phyloP scores from a whole-genome alignment of 139 green algal species.

The Spirogloea muscicola region DNA sequence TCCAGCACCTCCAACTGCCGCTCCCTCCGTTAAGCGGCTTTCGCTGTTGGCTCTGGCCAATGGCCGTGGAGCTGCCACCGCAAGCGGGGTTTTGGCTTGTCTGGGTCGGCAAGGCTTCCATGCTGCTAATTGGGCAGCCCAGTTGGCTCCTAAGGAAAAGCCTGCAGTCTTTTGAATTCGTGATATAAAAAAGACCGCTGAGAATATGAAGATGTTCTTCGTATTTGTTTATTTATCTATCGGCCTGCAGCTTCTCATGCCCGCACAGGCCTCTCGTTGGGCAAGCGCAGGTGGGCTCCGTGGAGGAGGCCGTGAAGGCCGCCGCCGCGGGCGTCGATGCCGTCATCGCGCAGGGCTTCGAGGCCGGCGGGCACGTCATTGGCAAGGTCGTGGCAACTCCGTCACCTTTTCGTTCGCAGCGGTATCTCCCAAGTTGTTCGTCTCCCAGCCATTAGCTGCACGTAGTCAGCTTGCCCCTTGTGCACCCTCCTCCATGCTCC shows the following conservation, averaged over 20 bases:
- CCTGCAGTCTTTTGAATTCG: no score
- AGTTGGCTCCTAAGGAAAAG: no score
- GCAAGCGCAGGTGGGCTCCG: not conserved
- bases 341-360: not conserved
- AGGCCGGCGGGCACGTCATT: conserved; percentile 1
- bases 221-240: no score
- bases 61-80: no score
- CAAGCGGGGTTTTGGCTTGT: no score
- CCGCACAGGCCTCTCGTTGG: not conserved
- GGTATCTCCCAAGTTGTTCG: not conserved
- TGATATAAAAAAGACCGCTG: no score
- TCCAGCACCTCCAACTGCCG: not conserved
- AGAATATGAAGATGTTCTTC: no score
- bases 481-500: not conserved
- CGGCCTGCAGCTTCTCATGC: not conserved
- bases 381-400: not conserved
- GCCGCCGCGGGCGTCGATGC: not conserved
- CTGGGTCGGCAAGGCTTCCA: no score
- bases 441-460: not conserved
- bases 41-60: no score
- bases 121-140: no score
- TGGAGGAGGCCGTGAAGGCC: not conserved
- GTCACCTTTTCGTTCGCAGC: not conserved
- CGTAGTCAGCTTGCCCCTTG: not conserved
- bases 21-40: not conserved